These are phyloP conservation scores for Nothomitra cinnamomea DNA, from an alignment of 2,329 filamentous ascomycete species.

Conservation along the genomic window DNA sequence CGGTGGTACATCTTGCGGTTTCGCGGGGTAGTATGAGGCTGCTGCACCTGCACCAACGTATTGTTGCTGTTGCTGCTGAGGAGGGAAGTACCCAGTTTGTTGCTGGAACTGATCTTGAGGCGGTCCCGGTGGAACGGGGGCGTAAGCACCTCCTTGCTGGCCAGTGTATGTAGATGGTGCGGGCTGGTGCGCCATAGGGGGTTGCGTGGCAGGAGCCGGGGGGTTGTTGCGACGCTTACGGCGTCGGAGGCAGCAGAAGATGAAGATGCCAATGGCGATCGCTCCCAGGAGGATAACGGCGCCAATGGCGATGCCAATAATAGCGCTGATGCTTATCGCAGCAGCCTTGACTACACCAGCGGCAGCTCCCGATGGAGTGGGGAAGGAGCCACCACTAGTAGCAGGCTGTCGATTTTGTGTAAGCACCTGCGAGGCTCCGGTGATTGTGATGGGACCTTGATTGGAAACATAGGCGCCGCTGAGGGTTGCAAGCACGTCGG, in stretches of 20 bases:
- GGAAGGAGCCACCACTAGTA: slow-evolving; percentile 1
- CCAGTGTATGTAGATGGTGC: too few relatives aligned
- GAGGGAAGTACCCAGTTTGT: too few relatives aligned
- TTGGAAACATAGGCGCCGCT: slow-evolving; percentile 7
- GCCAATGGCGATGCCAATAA: slow-evolving; percentile 7
- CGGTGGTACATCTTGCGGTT: too few relatives aligned
- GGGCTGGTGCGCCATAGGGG: too few relatives aligned
- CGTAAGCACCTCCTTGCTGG: too few relatives aligned
- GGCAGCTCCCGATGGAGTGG: background rate
- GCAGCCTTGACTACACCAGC: slow-evolving; percentile 1
- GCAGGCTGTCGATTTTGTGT: background rate
- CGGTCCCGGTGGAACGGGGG: too few relatives aligned
- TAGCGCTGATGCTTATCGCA: slow-evolving; percentile 2
- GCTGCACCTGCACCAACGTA: too few relatives aligned
- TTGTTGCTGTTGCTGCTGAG: too few relatives aligned
- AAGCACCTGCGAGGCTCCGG: background rate
- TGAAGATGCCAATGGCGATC: slow-evolving; percentile 4
- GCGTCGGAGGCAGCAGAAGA: slow-evolving; percentile 5
- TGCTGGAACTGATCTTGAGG: too few relatives aligned
- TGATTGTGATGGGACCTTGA: background rate
- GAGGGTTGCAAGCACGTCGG: slow-evolving; percentile 4
- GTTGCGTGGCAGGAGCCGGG: too few relatives aligned
- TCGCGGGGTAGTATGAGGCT: too few relatives aligned
- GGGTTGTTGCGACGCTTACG: too few relatives aligned
- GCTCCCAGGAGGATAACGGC: slow-evolving; percentile 4